Base-by-base conservation (phyloP, 169 alveolate genomes). In the Theileria parva region DNA sequence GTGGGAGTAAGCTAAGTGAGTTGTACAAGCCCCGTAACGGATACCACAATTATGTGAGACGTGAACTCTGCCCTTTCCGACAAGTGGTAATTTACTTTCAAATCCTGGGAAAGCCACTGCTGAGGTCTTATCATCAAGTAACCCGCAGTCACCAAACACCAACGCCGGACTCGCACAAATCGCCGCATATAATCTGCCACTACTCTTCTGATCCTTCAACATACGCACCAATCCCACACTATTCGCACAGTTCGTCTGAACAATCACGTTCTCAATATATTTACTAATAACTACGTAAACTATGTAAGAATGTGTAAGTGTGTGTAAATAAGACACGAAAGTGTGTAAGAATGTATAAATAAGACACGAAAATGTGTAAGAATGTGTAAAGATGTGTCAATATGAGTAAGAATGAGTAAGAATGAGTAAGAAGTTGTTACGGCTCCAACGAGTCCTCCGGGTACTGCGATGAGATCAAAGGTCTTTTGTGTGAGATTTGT, bases 141-240 rank as follows among this genome's bases (percentile, higher is more conserved):
- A 59, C 51, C 92, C 89, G 23, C 86, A 84, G 4, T 89, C 91
- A 37, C 85, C 91, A 25, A 90, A 61, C 25, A 90, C 94, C 39
- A 87, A 74, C 34, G 87, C 89, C 15, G 94, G 94, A 13, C 92
- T 92, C 23, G 94, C 94, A 67, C 94, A 90, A 28, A 90, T 90
- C 61, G 94, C 94, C 39, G 93, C 94, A 79, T 90, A 90, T 64
- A 79, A 53, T 61, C 93, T 72, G 51, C 86, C 81, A 67, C 74
- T 86, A 5, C 61, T 72, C 79, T 87, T 87, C 37, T 90, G 94
- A 6, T 70, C 91, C 34, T 69, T 79, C 65, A 90, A 72, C 93
- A 90, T 84, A 27, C 63, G 64, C 23, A 90, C 80, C 34, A 85
- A 73, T 21, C 81, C 34, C n/a, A 50, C 67, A 50, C 30, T 34